Base-by-base conservation (phyloP, 805 yeast species). In the Saturnispora zaruensis region DNA sequence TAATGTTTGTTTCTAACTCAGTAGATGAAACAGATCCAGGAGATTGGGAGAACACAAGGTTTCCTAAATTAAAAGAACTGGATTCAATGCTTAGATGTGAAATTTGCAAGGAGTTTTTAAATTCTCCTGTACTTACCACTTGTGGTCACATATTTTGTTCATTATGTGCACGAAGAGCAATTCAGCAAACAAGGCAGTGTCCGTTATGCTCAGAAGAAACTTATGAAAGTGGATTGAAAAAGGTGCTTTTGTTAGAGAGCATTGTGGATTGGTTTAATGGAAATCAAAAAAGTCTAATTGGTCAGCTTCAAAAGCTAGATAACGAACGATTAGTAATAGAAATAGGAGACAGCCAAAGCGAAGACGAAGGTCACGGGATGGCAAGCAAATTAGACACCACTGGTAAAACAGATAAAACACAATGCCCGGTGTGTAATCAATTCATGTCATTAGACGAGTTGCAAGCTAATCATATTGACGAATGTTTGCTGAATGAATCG, bases 81-180 rank as follows among this genome's bases (percentile, higher is more conserved):
- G 96, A 90, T 55, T 72, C 87, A 2, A 69, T 82, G 24, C 69
- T 88, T 46, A 63, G 96, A 59, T 90, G 98, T 62, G 89, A 84
- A 57, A 84, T 90, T 8, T 90, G 98, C 65, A 87, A 89, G 59
- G 96, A 88, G 53, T 78, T 84, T 55, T 71, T 86, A 49, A 74
- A 68, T 30, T 85, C 90, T 0, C 96, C 98, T 1, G 87, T 87
- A 34, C 67, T 84, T 41, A 86, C 96, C 0, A 76, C 83, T 2
- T 90, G 98, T 69, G 83, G 86, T 34, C 97, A 90, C 64, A 82
- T 90, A 0, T 90, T 88, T 63, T 90, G 98, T 65, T 87, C 96
- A 0, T 73, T 81, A 13, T 90, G 98, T 63, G 85, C 90, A 26
- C 72, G 96, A 51, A 77, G 84, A 53, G 79, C 83, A 54, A 66